Evolutionary conservation across 2,329 filamentous ascomycete species (phyloP).

Genomic region (Alternaria sp.): DNA sequence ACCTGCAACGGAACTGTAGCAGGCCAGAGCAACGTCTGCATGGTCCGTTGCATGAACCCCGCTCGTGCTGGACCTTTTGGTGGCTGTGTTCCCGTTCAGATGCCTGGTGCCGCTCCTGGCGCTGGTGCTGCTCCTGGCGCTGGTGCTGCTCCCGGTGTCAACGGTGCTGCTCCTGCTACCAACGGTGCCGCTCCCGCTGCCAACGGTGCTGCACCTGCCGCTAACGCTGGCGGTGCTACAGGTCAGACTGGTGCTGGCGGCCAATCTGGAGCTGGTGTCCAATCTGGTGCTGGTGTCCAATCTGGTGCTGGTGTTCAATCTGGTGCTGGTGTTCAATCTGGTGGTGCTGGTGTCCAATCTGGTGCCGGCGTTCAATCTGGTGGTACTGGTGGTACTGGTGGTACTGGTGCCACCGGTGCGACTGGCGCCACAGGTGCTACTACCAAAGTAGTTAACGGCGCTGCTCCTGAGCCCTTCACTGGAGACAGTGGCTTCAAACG

Average conservation of each 20-base stretch:
- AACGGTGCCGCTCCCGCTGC: conserved; percentile 11
- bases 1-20: conserved; percentile 68
- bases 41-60: conserved; percentile 69
- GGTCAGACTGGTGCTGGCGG: conserved; percentile 5
- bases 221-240: neutral
- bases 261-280: conserved; percentile 3
- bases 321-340: conserved; percentile 8
- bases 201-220: neutral
- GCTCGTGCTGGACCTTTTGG: conserved; percentile 70
- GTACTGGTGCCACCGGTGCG: conserved; percentile 6
- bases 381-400: conserved; percentile 19
- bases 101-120: conserved; percentile 40
- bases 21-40: conserved; percentile 67
- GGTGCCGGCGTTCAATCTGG: conserved; percentile 9
- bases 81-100: conserved; percentile 67
- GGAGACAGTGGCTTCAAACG: too few relatives aligned
- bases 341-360: conserved; percentile 17
- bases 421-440: conserved; percentile 13
- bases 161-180: conserved; percentile 9
- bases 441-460: conserved; percentile 4
- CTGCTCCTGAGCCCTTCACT: conserved; percentile 4
- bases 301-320: conserved; percentile 10
- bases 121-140: conserved; percentile 20
- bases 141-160: conserved; percentile 16
- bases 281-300: conserved; percentile 17